Percentiles rank a stretch among this genome's conserved stretches.
These are phyloP conservation scores for Aspergillus homomorphus DNA, from an alignment of 495 filamentous ascomycete species.

Conservation along the genomic window DNA sequence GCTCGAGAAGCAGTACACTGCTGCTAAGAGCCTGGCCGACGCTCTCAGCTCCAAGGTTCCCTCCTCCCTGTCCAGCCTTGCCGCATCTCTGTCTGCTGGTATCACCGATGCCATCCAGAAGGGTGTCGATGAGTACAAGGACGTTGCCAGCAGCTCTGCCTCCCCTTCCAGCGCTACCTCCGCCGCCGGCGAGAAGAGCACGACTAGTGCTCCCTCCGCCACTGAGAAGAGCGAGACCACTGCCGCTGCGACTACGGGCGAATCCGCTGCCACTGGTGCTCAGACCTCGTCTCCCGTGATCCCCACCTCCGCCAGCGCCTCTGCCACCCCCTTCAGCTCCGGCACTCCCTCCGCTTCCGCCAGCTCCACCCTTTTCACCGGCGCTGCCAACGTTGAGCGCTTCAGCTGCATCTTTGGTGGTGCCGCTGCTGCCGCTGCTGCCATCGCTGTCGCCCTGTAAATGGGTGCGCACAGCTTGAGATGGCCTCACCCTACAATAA, in stretches of 20 bases:
- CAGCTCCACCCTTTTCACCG: constrained; percentile 28
- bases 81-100: constrained; percentile 25
- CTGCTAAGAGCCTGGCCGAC: constrained; percentile 31
- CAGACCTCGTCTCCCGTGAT: constrained; percentile 16
- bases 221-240: constrained; percentile 8
- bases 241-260: constrained; percentile 2
- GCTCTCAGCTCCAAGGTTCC: constrained; percentile 36
- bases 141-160: constrained; percentile 10
- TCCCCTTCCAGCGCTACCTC: constrained; percentile 9
- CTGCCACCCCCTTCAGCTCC: constrained; percentile 11
- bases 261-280: constrained; percentile 12
- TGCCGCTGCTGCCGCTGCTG: constrained; percentile 29
- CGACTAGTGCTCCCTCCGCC: constrained; percentile 12
- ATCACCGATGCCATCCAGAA: constrained; percentile 35
- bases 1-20: constrained; percentile 30
- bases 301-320: constrained; percentile 6
- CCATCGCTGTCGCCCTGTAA: constrained; percentile 30
- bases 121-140: constrained; percentile 26
- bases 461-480: neutral
- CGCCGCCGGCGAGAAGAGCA: constrained; percentile 10
- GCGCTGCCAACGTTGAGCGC: constrained; percentile 29
- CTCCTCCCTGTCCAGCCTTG: constrained; percentile 21
- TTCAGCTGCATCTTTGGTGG: constrained; percentile 25
- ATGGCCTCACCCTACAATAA: neutral
- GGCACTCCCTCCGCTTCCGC: constrained; percentile 16